A percentile compares a stretch with the other conserved stretches of the same genome.
These are phyloP conservation scores for Magnolia officinalis DNA, from an alignment of 164 flowering plant genomes.

Conservation along the genomic window DNA sequence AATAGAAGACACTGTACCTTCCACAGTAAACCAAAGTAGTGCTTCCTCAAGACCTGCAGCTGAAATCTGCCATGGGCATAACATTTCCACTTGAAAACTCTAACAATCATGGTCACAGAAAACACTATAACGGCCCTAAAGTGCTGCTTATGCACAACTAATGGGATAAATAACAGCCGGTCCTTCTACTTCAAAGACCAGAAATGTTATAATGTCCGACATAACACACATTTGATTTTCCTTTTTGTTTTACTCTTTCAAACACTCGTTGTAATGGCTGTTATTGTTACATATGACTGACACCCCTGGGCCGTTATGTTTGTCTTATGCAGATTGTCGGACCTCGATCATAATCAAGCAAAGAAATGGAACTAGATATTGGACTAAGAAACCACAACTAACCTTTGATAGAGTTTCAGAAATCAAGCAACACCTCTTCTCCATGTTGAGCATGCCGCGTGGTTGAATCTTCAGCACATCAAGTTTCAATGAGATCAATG, in stretches of 20 bases:
- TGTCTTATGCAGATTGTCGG: too few relatives aligned
- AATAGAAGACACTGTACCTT: constrained; percentile 22
- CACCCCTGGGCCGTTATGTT: too few relatives aligned
- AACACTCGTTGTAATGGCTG: too few relatives aligned
- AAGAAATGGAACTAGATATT: not conserved
- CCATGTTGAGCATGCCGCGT: constrained; percentile 43
- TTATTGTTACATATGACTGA: too few relatives aligned
- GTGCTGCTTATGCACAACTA: not conserved
- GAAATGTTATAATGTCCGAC: too few relatives aligned
- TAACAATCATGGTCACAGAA: too few relatives aligned
- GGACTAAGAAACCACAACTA: not conserved
- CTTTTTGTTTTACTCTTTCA: too few relatives aligned
- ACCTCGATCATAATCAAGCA: not conserved
- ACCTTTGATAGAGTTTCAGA: constrained; percentile 52
- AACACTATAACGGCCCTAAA: not conserved
- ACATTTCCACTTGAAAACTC: not conserved
- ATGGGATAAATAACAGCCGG: too few relatives aligned
- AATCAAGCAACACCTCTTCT: constrained; percentile 43
- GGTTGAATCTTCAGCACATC: constrained; percentile 45
- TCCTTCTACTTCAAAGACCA: too few relatives aligned
- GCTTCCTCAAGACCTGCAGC: constrained; percentile 40
- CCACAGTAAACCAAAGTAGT: constrained; percentile 20
- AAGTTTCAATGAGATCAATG: constrained; percentile 3
- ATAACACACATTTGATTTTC: too few relatives aligned
- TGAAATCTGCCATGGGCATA: constrained; percentile 37